Evolutionary conservation across 2,329 filamentous ascomycete species (phyloP), one percentile per base, ranked within the genome.

Genomic region (Verticillium dahliae): DNA sequence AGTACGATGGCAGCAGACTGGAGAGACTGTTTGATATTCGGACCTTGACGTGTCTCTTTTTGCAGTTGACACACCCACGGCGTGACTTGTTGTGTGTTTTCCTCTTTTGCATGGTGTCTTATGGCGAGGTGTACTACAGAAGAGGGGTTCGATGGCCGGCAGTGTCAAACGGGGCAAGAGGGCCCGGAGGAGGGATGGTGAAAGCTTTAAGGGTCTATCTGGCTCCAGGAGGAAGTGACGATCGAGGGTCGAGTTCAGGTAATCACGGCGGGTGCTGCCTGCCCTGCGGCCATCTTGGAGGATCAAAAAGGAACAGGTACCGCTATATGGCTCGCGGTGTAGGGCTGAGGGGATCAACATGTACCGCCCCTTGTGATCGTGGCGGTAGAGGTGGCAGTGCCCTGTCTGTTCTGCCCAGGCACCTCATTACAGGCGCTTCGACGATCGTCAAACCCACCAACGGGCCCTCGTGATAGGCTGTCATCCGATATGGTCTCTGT

Each of bases 81-180:
- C 59, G 50, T 27, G 59, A 60, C 37, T 60, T 60, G 50, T 34
- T 60, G 38, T 60, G 59, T 50, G 58, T 54, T 54, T 54, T 59
- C 45, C 58, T 59, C 34, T 59, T 45, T 34, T 59, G 58, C 58
- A 59, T 59, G 27, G 37, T 41, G 31, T n/a, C 6, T 50, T 22
- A 9, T 50, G 18, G 11, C 22, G 45, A 22, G 45, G 35, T 10
- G 13, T 13, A 13, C 13, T 37, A 50, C n/a, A n/a, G 45, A 22
- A 22, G 9, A 56, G 31, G 50, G 62, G 58, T 59, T 64, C 63
- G 65, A 56, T 54, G 62, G 64, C 66, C 27, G 27, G 27, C 27
- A 27, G 27, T 27, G 27, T 27, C 27, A 27, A 27, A 27, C 27
- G 27, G 27, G 27, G 27, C 27, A 27, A 27, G 27, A 4, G 27